Base-by-base conservation (phyloP, 2,329 filamentous ascomycete species). In the Rhynchosporium agropyri region DNA sequence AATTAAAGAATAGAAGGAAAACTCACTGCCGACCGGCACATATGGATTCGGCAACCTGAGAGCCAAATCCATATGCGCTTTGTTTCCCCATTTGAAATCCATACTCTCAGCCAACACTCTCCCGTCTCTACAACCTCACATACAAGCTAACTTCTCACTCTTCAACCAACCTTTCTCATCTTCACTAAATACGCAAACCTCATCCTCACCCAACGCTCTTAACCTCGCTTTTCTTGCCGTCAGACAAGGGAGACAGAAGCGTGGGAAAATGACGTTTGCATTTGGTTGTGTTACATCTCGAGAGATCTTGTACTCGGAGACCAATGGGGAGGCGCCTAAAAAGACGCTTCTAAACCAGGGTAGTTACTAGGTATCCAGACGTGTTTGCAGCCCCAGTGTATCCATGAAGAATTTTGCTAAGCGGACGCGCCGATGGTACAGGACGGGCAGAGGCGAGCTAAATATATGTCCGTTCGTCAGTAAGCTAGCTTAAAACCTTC, bases 11-110 rank as follows among this genome's bases (percentile, higher is more conserved):
- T 3, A 53, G 36, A 40, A 15, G 9, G 4, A 40, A 6, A 20
- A 42, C 51, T 53, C 13, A 40, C 51, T 33, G 2, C 51, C 20
- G 7, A 29, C 51, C 33, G 3, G 4, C n/a, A 40, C 33, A 28
- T 54, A 42, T n/a, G 51, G 33, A 54, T 54, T 20, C 20, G 36
- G 36, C 26, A 42, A 33, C 10, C 51, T 54, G 33, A 54, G 15
- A 1, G 40, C n/a, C 20, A 38, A 26, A 20, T 54, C 20, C 51
- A 40, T 15, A 42, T 40, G 13, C 20, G 2, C 51, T 20, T 7
- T 28, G 20, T 12, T 40, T 10, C 20, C 50, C 51, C 36, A 42
- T 33, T 20, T 54, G 7, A 54, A 40, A 54, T 40, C 36, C 36
- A 9, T 42, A 1, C 20, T 9, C n/a, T 54, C 51, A 33, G 36